Percentiles rank a stretch among this genome's conserved stretches.
These are phyloP conservation scores for Haberlea rhodopensis DNA, from an alignment of 257 asterid species.

Conservation along the genomic window DNA sequence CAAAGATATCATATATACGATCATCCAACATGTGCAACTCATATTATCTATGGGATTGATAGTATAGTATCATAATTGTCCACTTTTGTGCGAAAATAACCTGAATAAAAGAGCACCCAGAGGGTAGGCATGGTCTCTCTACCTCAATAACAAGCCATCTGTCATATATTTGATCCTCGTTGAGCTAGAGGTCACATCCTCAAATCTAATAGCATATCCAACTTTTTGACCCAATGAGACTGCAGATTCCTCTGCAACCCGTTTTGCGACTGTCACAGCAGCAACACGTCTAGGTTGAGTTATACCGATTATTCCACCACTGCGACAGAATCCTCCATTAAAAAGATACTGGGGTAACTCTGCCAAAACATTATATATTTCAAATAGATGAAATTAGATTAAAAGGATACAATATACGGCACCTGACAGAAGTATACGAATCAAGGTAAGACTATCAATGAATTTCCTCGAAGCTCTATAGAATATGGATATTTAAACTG, in stretches of 20 bases:
- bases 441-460: constrained; percentile 10
- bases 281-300: constrained; percentile 99
- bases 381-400: constrained; percentile 15
- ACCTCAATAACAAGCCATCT: constrained; percentile 92
- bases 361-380: constrained; percentile 35
- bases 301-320: constrained; percentile 81
- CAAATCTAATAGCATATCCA: constrained; percentile 93
- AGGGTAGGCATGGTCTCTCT: constrained; percentile 19
- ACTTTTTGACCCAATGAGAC: constrained; percentile 74
- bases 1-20: neutral
- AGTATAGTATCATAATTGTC: neutral
- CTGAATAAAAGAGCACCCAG: constrained; percentile 9
- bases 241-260: constrained; percentile 94
- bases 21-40: neutral
- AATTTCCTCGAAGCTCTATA: constrained; percentile 14
- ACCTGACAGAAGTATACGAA: neutral
- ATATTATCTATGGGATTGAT: neutral
- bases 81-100: constrained; percentile 1
- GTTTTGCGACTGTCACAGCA: constrained; percentile 89
- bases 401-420: constrained; percentile 3
- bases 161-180: constrained; percentile 95
- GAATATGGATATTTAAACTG: constrained; percentile 5
- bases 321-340: constrained; percentile 76
- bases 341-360: constrained; percentile 87
- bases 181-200: constrained; percentile 72